These are phyloP conservation scores for Glycine latifolia DNA, from an alignment of 306 rosid genomes.

Conservation along the genomic window DNA sequence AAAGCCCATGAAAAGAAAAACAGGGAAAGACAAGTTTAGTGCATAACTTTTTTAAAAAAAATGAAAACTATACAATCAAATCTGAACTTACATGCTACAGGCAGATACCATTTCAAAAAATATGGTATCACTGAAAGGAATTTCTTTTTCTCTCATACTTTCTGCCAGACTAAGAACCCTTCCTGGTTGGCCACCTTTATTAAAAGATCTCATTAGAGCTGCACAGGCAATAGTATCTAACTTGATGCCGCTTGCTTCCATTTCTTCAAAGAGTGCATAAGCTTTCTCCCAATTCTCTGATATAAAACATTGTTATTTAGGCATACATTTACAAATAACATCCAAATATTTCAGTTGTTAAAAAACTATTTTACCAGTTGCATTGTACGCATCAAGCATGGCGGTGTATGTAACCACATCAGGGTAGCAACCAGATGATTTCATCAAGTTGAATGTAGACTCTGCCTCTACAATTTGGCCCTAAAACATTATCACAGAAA, in stretches of 20 bases:
- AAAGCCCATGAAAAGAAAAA: background rate
- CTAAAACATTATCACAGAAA: slow-evolving; percentile 56
- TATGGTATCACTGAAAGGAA: slow-evolving; percentile 78
- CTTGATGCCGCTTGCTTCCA: slow-evolving; percentile 68
- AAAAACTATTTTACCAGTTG: slow-evolving; percentile 62
- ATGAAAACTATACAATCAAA: background rate
- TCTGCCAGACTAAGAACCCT: slow-evolving; percentile 79
- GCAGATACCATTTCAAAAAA: slow-evolving; percentile 90
- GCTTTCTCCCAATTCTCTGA: slow-evolving; percentile 90
- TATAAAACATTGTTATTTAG: slow-evolving; percentile 38
- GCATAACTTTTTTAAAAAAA: background rate
- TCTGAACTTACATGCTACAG: slow-evolving; percentile 82
- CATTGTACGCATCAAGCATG: slow-evolving; percentile 79
- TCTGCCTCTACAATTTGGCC: slow-evolving; percentile 77
- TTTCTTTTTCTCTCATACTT: slow-evolving; percentile 76
- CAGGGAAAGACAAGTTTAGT: slow-evolving; percentile 18
- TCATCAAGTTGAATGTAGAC: slow-evolving; percentile 74
- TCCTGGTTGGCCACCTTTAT: slow-evolving; percentile 83
- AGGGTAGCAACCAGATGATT: slow-evolving; percentile 68
- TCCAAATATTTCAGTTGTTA: slow-evolving; percentile 40
- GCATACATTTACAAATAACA: slow-evolving; percentile 15
- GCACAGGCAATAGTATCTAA: slow-evolving; percentile 84
- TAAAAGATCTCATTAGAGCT: slow-evolving; percentile 86
- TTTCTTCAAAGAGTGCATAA: slow-evolving; percentile 73
- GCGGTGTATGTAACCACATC: slow-evolving; percentile 85